These are phyloP conservation scores for Podospora pseudocomata DNA, from an alignment of 495 filamentous ascomycete species.

Conservation along the genomic window DNA sequence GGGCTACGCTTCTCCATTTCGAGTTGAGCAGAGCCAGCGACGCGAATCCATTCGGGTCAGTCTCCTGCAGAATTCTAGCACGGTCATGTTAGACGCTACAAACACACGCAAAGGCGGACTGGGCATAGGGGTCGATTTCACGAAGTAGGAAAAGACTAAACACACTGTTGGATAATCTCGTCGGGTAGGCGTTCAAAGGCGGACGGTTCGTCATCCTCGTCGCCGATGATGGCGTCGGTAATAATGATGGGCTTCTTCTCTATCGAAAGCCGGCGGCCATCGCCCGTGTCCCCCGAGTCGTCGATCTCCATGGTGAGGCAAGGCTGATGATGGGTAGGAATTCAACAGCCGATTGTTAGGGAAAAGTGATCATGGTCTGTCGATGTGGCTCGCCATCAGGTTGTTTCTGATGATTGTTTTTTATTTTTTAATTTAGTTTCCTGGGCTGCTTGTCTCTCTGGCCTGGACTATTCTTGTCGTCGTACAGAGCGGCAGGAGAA, in stretches of 20 bases:
- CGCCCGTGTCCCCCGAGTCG: constrained; percentile 16
- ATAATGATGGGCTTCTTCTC: constrained; percentile 34
- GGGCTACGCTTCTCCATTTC: constrained; percentile 71
- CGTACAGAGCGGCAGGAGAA: constrained; percentile 6
- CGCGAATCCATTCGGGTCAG: constrained; percentile 75
- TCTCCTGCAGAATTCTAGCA: constrained; percentile 67
- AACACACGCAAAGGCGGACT: neutral
- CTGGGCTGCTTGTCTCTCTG: neutral
- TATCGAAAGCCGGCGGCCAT: constrained; percentile 30
- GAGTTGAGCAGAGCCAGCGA: constrained; percentile 77
- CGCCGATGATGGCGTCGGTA: constrained; percentile 14
- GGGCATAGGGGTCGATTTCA: neutral
- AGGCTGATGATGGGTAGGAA: neutral
- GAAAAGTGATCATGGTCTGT: constrained; percentile 18
- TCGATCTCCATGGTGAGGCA: constrained; percentile 21
- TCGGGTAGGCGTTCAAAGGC: constrained; percentile 47
- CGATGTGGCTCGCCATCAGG: constrained; percentile 20
- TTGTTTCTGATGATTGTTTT: neutral
- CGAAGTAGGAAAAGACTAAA: constrained; percentile 2
- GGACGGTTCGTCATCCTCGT: constrained; percentile 19
- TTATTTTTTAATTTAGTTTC: neutral
- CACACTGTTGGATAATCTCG: constrained; percentile 52
- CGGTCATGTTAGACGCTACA: constrained; percentile 13
- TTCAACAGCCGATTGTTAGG: constrained; percentile 11
- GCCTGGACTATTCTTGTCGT: neutral